phyloP scores from a whole-genome alignment of 345 rosid genomes.

The Litchi chinensis region DNA sequence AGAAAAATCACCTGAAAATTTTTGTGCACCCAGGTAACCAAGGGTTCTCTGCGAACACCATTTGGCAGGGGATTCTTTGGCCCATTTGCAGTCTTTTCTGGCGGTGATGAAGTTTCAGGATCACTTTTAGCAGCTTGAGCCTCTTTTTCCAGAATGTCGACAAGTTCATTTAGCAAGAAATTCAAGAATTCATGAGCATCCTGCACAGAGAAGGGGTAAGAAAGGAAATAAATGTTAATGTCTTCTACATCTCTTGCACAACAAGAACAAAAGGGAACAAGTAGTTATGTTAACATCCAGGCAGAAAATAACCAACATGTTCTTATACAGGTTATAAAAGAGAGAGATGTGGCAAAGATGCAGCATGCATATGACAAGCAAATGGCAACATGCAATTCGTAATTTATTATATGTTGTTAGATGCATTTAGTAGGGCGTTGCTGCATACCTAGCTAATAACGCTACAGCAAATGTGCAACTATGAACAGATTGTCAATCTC shows the following conservation, averaged over 20 bases:
- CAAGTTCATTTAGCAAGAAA: constrained; percentile 97
- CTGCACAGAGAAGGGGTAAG: constrained; percentile 39
- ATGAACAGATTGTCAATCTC: constrained; percentile 1
- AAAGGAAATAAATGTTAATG: constrained; percentile 6
- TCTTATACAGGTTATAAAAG: background rate
- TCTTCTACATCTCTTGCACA: background rate
- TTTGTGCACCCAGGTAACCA: constrained; percentile 97
- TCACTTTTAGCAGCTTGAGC: constrained; percentile 75
- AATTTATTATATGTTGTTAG: background rate
- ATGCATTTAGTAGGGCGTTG: background rate
- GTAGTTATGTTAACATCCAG: background rate
- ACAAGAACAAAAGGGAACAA: background rate
- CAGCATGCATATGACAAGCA: background rate
- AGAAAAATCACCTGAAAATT: constrained; percentile 76
- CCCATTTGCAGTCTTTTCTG: constrained; percentile 84
- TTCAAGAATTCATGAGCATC: constrained; percentile 99
- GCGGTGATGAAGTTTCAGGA: constrained; percentile 70
- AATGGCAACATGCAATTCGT: background rate
- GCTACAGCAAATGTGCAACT: background rate
- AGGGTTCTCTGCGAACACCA: constrained; percentile 83
- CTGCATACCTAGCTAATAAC: background rate
- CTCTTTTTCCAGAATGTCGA: constrained; percentile 97
- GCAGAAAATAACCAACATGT: constrained; percentile 14
- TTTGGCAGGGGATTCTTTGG: constrained; percentile 60
- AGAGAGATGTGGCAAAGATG: background rate